Conservation (phyloP, 1,284 basidiomycete genomes). For the Rhizopogon hawkerae region DNA sequence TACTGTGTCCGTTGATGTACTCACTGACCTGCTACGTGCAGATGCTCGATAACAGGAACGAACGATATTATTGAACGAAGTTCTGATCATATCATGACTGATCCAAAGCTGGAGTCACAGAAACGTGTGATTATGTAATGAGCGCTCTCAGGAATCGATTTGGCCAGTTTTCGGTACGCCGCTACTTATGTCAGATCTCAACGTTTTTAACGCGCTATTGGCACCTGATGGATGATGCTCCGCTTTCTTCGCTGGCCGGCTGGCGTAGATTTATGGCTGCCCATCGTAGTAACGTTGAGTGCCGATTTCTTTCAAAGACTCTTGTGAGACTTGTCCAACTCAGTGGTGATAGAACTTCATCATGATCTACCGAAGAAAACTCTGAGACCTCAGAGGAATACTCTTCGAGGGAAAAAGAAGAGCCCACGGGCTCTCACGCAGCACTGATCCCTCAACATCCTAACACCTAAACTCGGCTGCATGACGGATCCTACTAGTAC, state of each 20-base stretch:
- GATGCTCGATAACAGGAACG: constrained; percentile 1
- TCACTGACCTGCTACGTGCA: neutral
- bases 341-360: neutral
- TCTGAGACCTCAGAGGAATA: neutral
- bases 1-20: neutral
- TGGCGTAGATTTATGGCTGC: neutral
- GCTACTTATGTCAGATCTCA: neutral
- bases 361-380: neutral
- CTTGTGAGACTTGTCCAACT: neutral
- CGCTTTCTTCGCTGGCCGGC: neutral
- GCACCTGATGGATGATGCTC: neutral
- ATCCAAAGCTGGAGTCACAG: neutral
- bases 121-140: neutral
- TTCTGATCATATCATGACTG: neutral
- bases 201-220: neutral
- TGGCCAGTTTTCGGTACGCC: too few relatives aligned
- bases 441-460: constrained; percentile 1
- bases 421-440: neutral
- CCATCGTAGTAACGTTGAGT: neutral
- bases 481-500: neutral
- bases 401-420: neutral
- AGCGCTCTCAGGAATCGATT: too few relatives aligned
- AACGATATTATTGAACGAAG: neutral
- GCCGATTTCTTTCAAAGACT: neutral
- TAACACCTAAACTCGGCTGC: constrained; percentile 4